These are phyloP conservation scores for Lachancea waltii DNA, from an alignment of 805 yeast genomes.

Conservation along the genomic window DNA sequence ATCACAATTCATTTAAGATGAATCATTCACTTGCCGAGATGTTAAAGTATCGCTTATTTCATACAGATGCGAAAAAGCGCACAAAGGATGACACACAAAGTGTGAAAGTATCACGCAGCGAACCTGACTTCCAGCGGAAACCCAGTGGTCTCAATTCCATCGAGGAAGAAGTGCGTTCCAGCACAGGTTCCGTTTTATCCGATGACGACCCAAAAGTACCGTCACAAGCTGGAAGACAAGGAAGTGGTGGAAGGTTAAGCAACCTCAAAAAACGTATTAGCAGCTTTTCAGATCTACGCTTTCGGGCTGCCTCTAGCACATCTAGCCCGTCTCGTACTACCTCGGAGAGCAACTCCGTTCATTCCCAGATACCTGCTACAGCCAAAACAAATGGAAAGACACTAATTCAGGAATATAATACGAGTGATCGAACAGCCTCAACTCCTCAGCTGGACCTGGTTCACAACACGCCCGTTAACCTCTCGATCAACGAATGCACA, in stretches of 20 bases:
- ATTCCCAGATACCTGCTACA: neutral
- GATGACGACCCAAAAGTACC: constrained; percentile 5
- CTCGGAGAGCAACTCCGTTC: neutral
- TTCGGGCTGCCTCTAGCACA: constrained; percentile 7
- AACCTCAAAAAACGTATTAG: constrained; percentile 18
- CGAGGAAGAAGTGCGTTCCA: constrained; percentile 15
- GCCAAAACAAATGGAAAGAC: neutral
- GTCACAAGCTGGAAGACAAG: neutral
- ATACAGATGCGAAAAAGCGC: constrained; percentile 2
- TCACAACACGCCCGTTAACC: constrained; percentile 4
- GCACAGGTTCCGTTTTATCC: neutral
- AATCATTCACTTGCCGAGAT: constrained; percentile 22
- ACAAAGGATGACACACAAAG: neutral
- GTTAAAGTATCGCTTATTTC: constrained; percentile 20
- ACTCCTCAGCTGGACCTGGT: neutral
- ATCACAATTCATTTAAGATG: constrained; percentile 12
- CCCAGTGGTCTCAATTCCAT: constrained; percentile 12
- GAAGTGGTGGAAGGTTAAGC: constrained; percentile 15
- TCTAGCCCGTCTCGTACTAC: constrained; percentile 2
- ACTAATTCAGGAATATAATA: neutral
- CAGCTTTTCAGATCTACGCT: constrained; percentile 20
- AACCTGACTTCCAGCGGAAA: neutral
- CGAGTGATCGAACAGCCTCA: neutral
- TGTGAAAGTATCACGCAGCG: neutral
- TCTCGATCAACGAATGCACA: constrained; percentile 1